A percentile compares a stretch with the other conserved stretches of the same genome.
phyloP scores from a whole-genome alignment of 163 green algal species.

The Chlamydomonas reinhardtii region DNA sequence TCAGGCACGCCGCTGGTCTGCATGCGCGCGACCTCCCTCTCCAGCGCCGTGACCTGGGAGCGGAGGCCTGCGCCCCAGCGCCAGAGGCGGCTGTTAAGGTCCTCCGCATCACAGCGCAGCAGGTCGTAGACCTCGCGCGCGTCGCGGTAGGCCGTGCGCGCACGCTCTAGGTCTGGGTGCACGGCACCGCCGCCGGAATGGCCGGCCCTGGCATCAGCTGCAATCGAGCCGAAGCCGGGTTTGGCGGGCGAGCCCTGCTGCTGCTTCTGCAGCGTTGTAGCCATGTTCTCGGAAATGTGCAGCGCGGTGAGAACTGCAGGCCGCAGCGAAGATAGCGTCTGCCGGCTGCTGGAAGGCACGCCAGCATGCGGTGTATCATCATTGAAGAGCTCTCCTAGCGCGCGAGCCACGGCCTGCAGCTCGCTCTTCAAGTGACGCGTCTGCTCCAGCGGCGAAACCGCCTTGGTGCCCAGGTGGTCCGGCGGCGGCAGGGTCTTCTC shows the following conservation, averaged over 20 bases:
- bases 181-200: background rate
- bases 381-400: conserved; percentile 17
- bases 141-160: conserved; percentile 12
- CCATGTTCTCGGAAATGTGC: conserved; percentile 18
- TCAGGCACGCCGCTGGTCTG: background rate
- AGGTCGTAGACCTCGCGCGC: conserved; percentile 18
- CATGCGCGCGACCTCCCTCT: background rate
- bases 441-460: conserved; percentile 9
- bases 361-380: background rate
- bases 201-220: background rate
- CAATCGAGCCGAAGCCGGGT: background rate
- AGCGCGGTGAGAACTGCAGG: conserved; percentile 4
- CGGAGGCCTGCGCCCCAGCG: conserved; percentile 9
- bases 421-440: conserved; percentile 16
- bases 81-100: conserved; percentile 31
- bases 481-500: background rate
- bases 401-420: background rate
- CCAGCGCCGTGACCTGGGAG: background rate
- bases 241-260: background rate
- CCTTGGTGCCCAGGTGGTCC: conserved; percentile 9
- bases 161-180: background rate
- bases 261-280: background rate
- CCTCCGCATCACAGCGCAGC: conserved; percentile 34
- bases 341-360: background rate
- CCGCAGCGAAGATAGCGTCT: conserved; percentile 8